Conservation (phyloP, 2,329 filamentous ascomycete genomes). For the Ambrosiella beaveri region DNA sequence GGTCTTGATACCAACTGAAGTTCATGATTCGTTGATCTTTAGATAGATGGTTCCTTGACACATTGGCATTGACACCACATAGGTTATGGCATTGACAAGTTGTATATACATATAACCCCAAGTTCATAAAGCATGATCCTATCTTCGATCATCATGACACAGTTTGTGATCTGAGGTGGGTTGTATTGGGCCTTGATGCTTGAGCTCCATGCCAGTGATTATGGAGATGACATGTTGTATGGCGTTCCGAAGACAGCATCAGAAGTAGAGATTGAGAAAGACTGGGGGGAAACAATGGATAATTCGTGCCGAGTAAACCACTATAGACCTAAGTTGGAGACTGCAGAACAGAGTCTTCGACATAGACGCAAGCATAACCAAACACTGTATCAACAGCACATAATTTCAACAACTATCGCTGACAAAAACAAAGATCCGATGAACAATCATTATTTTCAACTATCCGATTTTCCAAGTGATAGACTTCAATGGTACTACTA, state of each 20-base stretch:
- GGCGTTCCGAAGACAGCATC: background rate
- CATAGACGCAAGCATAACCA: too few relatives aligned
- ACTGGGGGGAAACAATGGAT: too few relatives aligned
- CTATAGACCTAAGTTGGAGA: too few relatives aligned
- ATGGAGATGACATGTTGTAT: background rate
- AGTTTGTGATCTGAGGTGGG: background rate
- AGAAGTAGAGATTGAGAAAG: background rate
- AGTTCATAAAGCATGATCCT: background rate
- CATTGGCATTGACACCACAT: too few relatives aligned
- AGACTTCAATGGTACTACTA: background rate
- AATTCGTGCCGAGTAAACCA: too few relatives aligned
- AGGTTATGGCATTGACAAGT: too few relatives aligned
- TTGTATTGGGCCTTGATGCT: slow-evolving; percentile 1
- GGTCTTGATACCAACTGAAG: too few relatives aligned
- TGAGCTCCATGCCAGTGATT: background rate
- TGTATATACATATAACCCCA: too few relatives aligned
- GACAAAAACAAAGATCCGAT: background rate
- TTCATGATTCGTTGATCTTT: too few relatives aligned
- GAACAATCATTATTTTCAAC: background rate
- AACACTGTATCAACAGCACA: background rate
- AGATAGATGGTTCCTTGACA: too few relatives aligned
- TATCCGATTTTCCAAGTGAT: background rate
- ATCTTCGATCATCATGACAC: background rate
- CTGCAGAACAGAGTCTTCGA: too few relatives aligned
- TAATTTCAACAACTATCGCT: background rate